Evolutionary conservation across 1,139 yeast species (phyloP).

Genomic region (Pichia sp.): DNA sequence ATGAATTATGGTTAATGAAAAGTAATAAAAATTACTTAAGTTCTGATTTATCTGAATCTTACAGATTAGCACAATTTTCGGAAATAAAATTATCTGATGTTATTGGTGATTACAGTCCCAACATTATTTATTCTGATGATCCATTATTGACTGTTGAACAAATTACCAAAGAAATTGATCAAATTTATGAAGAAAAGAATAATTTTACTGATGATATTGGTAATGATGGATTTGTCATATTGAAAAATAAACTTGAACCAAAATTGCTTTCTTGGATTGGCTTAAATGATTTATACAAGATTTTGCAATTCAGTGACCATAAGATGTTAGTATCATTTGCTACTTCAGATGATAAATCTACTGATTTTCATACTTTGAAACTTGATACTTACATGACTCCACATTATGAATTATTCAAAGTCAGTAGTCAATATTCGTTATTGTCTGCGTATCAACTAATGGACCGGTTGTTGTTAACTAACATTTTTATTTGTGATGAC

Average conservation of each 20-base stretch:
- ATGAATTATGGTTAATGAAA: slow-evolving; percentile 33
- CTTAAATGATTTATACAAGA: slow-evolving; percentile 4
- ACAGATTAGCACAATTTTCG: slow-evolving; percentile 9
- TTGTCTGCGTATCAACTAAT: slow-evolving; percentile 30
- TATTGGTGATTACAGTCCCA: slow-evolving; percentile 3
- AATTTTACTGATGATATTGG: slow-evolving; percentile 9
- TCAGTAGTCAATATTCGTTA: slow-evolving; percentile 23
- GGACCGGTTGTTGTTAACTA: slow-evolving; percentile 26
- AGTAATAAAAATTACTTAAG: slow-evolving; percentile 7
- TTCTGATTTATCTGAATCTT: slow-evolving; percentile 9
- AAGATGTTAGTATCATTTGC: slow-evolving; percentile 7
- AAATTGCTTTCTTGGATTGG: slow-evolving; percentile 14
- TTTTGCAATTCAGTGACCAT: neutral
- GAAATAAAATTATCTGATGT: slow-evolving; percentile 6
- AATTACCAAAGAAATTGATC: slow-evolving; percentile 22
- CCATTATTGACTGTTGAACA: slow-evolving; percentile 27
- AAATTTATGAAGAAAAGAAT: slow-evolving; percentile 23
- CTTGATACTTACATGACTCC: slow-evolving; percentile 7
- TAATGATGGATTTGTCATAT: slow-evolving; percentile 15
- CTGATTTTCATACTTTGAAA: slow-evolving; percentile 2
- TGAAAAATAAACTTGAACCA: slow-evolving; percentile 8
- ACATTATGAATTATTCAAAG: slow-evolving; percentile 17
- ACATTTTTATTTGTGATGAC: slow-evolving; percentile 20
- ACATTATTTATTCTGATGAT: slow-evolving; percentile 15
- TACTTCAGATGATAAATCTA: neutral